A percentile compares a stretch with the other conserved stretches of the same genome.
Evolutionary conservation across 768 basidiomycete genomes (phyloP).

Genomic region (Crucibulum laeve): DNA sequence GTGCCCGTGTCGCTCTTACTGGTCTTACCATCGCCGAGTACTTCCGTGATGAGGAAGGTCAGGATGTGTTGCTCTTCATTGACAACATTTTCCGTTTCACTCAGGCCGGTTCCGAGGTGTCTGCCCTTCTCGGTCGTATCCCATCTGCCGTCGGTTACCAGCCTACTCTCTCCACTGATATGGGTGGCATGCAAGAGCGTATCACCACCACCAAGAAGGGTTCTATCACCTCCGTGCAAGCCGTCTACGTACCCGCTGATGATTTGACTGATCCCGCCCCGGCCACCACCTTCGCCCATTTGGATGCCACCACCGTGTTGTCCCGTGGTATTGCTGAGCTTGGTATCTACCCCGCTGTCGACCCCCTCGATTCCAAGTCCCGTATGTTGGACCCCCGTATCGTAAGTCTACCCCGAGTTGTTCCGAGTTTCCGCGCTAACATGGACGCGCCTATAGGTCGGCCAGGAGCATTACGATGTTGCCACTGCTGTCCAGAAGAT

Average conservation of each 20-base stretch:
- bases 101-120: slow-evolving; percentile 99
- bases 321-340: slow-evolving; percentile 99
- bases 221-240: slow-evolving; percentile 99
- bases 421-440: background rate
- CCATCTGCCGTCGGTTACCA: slow-evolving; percentile 99
- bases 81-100: slow-evolving; percentile 99
- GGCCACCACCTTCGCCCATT: slow-evolving; percentile 99
- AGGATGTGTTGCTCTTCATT: slow-evolving; percentile 99
- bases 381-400: slow-evolving; percentile 99
- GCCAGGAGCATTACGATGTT: slow-evolving; percentile 91
- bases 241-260: slow-evolving; percentile 99
- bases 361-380: slow-evolving; percentile 98
- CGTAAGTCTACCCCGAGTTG: slow-evolving; percentile 40
- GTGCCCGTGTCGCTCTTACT: slow-evolving; percentile 99
- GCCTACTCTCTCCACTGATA: slow-evolving; percentile 98
- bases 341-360: slow-evolving; percentile 99
- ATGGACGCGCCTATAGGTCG: slow-evolving; percentile 44
- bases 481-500: slow-evolving; percentile 98
- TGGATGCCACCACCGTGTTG: slow-evolving; percentile 99
- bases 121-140: slow-evolving; percentile 99
- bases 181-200: slow-evolving; percentile 99
- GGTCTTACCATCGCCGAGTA: slow-evolving; percentile 99
- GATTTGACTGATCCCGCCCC: slow-evolving; percentile 99
- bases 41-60: slow-evolving; percentile 99
- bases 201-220: slow-evolving; percentile 99